Percentiles rank a stretch among this genome's conserved stretches.
These are phyloP conservation scores for Aegilops longissima DNA, from an alignment of 176 grass and related monocot species.

Conservation along the genomic window DNA sequence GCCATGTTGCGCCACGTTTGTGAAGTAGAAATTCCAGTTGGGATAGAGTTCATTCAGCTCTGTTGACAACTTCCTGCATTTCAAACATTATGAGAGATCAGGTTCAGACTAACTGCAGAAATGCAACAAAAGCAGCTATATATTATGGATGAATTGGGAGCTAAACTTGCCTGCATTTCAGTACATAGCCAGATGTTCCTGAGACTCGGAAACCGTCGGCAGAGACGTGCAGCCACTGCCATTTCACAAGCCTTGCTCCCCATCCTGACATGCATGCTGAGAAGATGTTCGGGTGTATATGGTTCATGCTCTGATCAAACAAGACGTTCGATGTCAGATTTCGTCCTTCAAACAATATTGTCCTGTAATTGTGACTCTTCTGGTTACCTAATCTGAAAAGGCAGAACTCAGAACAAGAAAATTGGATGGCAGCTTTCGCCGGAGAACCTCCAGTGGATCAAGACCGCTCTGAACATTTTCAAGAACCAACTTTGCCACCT, in stretches of 20 bases:
- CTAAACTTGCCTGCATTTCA: conserved; percentile 63
- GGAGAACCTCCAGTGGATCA: conserved; percentile 32
- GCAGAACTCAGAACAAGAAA: background rate
- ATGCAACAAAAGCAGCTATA: background rate
- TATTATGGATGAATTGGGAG: background rate
- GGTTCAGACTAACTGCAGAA: background rate
- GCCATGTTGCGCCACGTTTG: conserved; percentile 55
- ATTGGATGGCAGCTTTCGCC: background rate
- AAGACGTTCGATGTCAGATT: conserved; percentile 47
- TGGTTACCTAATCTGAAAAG: background rate
- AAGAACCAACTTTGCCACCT: conserved; percentile 62
- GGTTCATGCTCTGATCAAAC: conserved; percentile 66
- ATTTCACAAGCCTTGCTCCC: conserved; percentile 84
- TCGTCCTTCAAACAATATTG: background rate
- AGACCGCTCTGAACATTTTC: conserved; percentile 12
- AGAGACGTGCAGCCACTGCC: conserved; percentile 38
- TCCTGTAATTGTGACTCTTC: conserved; percentile 13
- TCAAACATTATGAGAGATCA: background rate
- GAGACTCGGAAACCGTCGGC: background rate
- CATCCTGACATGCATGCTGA: conserved; percentile 78
- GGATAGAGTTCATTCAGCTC: conserved; percentile 29
- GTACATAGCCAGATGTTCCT: conserved; percentile 69
- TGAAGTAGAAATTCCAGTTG: conserved; percentile 68
- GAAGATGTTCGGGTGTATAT: conserved; percentile 52
- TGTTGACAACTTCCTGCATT: conserved; percentile 53